Conservation (phyloP, 2,329 filamentous ascomycete genomes). For the Esteya vermicola region DNA sequence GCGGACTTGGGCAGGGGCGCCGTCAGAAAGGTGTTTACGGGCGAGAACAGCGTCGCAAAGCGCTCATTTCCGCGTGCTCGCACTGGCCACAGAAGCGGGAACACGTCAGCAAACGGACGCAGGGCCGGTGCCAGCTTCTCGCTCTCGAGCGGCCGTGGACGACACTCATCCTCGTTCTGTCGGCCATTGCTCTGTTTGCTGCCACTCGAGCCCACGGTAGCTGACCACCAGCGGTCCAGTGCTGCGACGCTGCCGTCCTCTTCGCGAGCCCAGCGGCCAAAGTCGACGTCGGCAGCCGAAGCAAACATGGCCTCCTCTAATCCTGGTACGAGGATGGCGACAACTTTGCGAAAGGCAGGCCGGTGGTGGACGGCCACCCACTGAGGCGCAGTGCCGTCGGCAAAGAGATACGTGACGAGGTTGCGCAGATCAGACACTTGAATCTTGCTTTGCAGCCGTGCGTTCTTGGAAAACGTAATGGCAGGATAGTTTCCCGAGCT, state of each 20-base stretch:
- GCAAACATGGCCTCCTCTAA: slow-evolving; percentile 85
- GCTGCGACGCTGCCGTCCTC: slow-evolving; percentile 14
- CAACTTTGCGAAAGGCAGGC: slow-evolving; percentile 59
- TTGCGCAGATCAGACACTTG: slow-evolving; percentile 48
- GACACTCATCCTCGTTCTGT: slow-evolving; percentile 35
- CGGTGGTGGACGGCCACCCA: slow-evolving; percentile 51
- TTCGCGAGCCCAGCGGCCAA: slow-evolving; percentile 27
- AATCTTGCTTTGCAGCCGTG: slow-evolving; percentile 46
- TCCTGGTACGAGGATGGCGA: slow-evolving; percentile 83
- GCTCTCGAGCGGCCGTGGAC: slow-evolving; percentile 36
- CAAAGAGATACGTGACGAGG: slow-evolving; percentile 51
- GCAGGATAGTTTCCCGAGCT: slow-evolving; percentile 43
- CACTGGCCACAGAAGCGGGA: slow-evolving; percentile 79
- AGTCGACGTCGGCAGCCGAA: slow-evolving; percentile 48
- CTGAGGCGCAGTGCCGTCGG: slow-evolving; percentile 49
- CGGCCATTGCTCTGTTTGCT: too few relatives aligned
- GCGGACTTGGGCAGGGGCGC: slow-evolving; percentile 55
- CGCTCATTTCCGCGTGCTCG: slow-evolving; percentile 72
- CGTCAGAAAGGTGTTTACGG: slow-evolving; percentile 70
- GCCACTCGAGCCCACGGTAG: too few relatives aligned
- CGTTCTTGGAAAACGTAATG: slow-evolving; percentile 41
- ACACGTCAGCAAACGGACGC: slow-evolving; percentile 64
- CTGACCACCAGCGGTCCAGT: slow-evolving; percentile 17
- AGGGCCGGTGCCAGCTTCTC: slow-evolving; percentile 39
- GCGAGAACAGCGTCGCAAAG: slow-evolving; percentile 70